Evolutionary conservation across 2,329 filamentous ascomycete genomes (phyloP).

Genomic region (Diaporthe longicolla): DNA sequence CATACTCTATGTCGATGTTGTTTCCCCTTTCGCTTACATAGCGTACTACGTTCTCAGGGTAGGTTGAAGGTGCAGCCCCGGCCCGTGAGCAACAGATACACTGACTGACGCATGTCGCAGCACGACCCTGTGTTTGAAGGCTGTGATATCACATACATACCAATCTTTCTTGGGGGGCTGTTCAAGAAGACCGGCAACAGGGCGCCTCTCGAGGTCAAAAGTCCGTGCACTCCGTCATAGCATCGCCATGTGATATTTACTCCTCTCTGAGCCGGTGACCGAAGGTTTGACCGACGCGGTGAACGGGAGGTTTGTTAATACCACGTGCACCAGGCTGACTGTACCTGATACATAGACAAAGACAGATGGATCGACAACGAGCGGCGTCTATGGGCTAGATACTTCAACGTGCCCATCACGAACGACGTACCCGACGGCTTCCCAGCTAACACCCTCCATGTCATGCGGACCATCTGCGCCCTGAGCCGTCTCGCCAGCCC

Average conservation of each 20-base stretch:
- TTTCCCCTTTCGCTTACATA: conserved; percentile 58
- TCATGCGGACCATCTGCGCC: conserved; percentile 54
- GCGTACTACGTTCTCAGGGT: conserved; percentile 57
- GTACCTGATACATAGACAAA: conserved; percentile 51
- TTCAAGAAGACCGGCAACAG: conserved; percentile 56
- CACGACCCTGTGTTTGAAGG: conserved; percentile 35
- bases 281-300: background rate
- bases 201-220: conserved; percentile 55
- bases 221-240: conserved; percentile 45
- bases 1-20: conserved; percentile 56
- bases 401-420: conserved; percentile 54
- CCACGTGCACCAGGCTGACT: background rate
- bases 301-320: background rate
- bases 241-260: too few species aligned
- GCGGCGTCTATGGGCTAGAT: conserved; percentile 53
- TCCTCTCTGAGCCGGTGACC: background rate
- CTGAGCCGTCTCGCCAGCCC: conserved; percentile 46
- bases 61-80: conserved; percentile 41
- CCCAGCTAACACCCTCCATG: conserved; percentile 53
- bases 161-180: conserved; percentile 56
- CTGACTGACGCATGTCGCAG: conserved; percentile 27
- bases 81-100: background rate
- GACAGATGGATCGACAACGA: conserved; percentile 54
- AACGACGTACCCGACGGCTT: conserved; percentile 51
- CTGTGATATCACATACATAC: conserved; percentile 52